Conservation (phyloP, 2,329 filamentous ascomycete genomes). For the Diaporthe sp. region DNA sequence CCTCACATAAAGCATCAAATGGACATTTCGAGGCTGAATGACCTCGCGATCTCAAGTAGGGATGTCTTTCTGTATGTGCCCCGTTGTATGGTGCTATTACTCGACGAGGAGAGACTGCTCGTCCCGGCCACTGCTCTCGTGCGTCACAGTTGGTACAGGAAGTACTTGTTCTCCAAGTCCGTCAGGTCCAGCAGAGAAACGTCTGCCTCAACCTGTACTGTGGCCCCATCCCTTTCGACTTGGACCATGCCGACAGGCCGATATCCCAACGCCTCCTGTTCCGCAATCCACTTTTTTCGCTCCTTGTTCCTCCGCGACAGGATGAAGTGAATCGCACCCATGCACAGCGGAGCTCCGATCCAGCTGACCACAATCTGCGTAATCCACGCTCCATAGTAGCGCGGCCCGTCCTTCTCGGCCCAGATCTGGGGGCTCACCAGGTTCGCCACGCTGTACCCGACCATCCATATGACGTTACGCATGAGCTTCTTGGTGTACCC, state of each 20-base stretch:
- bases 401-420: slow-evolving; percentile 46
- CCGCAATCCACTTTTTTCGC: slow-evolving; percentile 49
- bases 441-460: slow-evolving; percentile 48
- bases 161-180: slow-evolving; percentile 56
- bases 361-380: slow-evolving; percentile 52
- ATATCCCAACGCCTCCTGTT: slow-evolving; percentile 44
- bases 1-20: slow-evolving; percentile 1
- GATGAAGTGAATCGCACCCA: slow-evolving; percentile 53
- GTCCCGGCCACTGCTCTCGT: not conserved
- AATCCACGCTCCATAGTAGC: slow-evolving; percentile 52
- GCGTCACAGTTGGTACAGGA: slow-evolving; percentile 51
- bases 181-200: slow-evolving; percentile 55
- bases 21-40: not conserved
- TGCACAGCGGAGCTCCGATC: slow-evolving; percentile 52
- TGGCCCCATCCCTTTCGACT: slow-evolving; percentile 50
- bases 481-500: slow-evolving; percentile 51
- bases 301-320: slow-evolving; percentile 51
- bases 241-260: slow-evolving; percentile 43
- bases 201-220: slow-evolving; percentile 51
- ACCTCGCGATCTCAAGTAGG: not conserved
- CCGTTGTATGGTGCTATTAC: not conserved
- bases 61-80: not conserved
- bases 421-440: slow-evolving; percentile 51
- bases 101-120: not conserved
- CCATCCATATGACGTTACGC: slow-evolving; percentile 51